These are phyloP conservation scores for Phlyctochytrium bullatum DNA, from an alignment of 192 early-diverging fungal species.

Conservation along the genomic window DNA sequence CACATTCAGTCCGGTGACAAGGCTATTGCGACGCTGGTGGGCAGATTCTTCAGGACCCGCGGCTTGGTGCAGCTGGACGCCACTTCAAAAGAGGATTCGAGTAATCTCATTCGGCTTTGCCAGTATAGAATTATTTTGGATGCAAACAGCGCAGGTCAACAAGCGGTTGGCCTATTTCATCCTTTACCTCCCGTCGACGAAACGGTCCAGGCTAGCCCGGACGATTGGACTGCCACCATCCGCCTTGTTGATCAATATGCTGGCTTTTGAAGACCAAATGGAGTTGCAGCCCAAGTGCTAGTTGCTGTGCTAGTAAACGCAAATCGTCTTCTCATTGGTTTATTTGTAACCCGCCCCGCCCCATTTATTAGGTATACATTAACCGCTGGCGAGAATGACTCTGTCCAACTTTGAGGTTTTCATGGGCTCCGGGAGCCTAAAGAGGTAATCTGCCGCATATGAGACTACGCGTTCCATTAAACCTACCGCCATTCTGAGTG, in stretches of 20 bases:
- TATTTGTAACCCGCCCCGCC: too few species aligned
- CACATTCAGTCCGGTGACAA: background rate
- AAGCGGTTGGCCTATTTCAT: constrained; percentile 17
- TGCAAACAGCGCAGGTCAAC: constrained; percentile 3
- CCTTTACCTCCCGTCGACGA: background rate
- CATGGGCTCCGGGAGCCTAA: constrained; percentile 85
- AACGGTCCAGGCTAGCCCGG: too few species aligned
- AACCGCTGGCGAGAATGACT: constrained; percentile 4
- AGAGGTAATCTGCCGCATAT: constrained; percentile 73
- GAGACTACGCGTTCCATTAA: background rate
- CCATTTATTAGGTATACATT: background rate
- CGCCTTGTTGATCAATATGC: too few species aligned
- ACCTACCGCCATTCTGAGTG: constrained; percentile 62
- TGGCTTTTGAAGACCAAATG: too few species aligned
- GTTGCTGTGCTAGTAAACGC: too few species aligned
- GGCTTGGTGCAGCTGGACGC: constrained; percentile 23
- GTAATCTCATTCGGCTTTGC: constrained; percentile 9
- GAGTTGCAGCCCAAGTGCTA: too few species aligned
- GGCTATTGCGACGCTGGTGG: constrained; percentile 10
- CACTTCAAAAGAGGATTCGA: constrained; percentile 4
- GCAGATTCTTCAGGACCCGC: constrained; percentile 8
- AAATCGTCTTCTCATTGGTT: too few species aligned
- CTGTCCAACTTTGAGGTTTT: constrained; percentile 60
- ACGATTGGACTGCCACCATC: background rate
- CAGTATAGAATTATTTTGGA: constrained; percentile 20